Evolutionary conservation across 2,329 filamentous ascomycete species (phyloP).

Genomic region (Epichloe elymi): DNA sequence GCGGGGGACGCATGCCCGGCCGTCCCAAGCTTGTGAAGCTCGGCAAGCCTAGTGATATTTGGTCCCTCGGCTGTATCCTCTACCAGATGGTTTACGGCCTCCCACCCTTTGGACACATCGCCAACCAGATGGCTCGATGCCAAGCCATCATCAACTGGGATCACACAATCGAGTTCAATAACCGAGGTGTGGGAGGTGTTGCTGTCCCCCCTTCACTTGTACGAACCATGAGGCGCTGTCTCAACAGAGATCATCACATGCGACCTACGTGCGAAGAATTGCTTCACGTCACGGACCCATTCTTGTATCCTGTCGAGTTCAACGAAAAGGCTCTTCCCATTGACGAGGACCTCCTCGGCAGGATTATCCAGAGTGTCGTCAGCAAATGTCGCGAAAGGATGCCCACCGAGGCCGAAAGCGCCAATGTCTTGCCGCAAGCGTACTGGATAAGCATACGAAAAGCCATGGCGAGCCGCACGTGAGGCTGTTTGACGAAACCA

Average conservation of each 20-base stretch:
- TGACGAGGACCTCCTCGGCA: constrained; percentile 46
- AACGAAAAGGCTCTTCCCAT: constrained; percentile 43
- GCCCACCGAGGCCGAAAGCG: constrained; percentile 43
- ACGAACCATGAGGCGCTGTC: constrained; percentile 48
- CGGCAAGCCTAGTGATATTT: constrained; percentile 90
- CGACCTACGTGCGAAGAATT: constrained; percentile 53
- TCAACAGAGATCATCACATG: constrained; percentile 47
- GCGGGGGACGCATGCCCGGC: constrained; percentile 30
- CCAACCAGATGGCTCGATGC: constrained; percentile 74
- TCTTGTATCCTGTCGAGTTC: constrained; percentile 48
- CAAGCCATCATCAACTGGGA: constrained; percentile 74
- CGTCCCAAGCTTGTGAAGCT: constrained; percentile 77
- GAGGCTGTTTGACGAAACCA: constrained; percentile 1
- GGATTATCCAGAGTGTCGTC: constrained; percentile 51
- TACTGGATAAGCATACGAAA: constrained; percentile 49
- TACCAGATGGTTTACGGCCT: constrained; percentile 98
- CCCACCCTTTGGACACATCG: constrained; percentile 87
- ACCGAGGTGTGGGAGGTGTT: constrained; percentile 52
- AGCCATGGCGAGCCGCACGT: constrained; percentile 25
- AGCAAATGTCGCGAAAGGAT: constrained; percentile 43
- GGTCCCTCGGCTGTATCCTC: constrained; percentile 90
- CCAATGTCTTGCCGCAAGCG: constrained; percentile 43
- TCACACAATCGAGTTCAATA: constrained; percentile 59
- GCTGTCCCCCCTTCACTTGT: constrained; percentile 46
- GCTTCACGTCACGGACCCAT: constrained; percentile 44